These are phyloP conservation scores for Tricholoma furcatifolium DNA, from an alignment of 768 basidiomycete genomes.

Conservation along the genomic window DNA sequence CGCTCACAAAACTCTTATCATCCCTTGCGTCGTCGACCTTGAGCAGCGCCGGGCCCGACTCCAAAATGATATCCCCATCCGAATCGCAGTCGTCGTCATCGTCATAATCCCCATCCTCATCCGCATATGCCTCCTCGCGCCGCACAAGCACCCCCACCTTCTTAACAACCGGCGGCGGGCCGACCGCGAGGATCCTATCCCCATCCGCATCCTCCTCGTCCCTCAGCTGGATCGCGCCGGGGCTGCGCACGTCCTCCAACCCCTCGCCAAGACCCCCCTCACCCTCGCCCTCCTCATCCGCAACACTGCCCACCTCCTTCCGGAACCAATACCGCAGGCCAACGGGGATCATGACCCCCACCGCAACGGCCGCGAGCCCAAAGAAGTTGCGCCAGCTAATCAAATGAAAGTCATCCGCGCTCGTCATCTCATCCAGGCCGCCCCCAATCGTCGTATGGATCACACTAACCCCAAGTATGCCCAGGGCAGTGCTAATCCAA, in stretches of 20 bases:
- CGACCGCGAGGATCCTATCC: slow-evolving; percentile 55
- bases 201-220: slow-evolving; percentile 32
- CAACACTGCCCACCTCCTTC: slow-evolving; percentile 49
- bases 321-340: slow-evolving; percentile 83
- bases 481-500: slow-evolving; percentile 88
- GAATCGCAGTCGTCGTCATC: slow-evolving; percentile 46
- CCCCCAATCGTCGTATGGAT: slow-evolving; percentile 96
- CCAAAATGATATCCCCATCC: slow-evolving; percentile 72
- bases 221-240: slow-evolving; percentile 14
- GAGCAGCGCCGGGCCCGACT: slow-evolving; percentile 62
- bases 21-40: slow-evolving; percentile 15
- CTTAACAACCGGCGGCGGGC: slow-evolving; percentile 44
- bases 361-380: slow-evolving; percentile 77
- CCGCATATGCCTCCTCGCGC: slow-evolving; percentile 28
- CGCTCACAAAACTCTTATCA: slow-evolving; percentile 1
- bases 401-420: slow-evolving; percentile 88
- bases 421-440: slow-evolving; percentile 94
- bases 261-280: slow-evolving; percentile 24
- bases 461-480: slow-evolving; percentile 86
- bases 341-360: slow-evolving; percentile 93
- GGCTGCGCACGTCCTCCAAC: too few relatives aligned
- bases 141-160: slow-evolving; percentile 34
- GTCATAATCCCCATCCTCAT: slow-evolving; percentile 36
- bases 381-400: slow-evolving; percentile 92
- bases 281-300: slow-evolving; percentile 32